Conservation (phyloP, 352 stramenopile genomes). For the Hyaloperonospora arabidopsidis region DNA sequence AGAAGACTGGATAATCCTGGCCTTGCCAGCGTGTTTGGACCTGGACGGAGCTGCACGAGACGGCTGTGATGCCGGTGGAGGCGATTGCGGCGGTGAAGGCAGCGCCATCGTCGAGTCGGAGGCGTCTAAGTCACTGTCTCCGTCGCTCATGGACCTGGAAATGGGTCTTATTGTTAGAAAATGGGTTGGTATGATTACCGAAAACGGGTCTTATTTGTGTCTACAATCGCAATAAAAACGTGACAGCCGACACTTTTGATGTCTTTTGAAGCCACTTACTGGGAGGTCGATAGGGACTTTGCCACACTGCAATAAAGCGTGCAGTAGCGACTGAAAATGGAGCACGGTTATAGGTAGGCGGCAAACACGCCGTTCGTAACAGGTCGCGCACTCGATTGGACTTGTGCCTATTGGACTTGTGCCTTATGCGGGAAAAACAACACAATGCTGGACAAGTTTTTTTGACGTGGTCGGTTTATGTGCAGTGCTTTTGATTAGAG, state of each 20-base stretch:
- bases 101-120: constrained; percentile 15
- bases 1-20: constrained; percentile 26
- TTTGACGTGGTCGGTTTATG: constrained; percentile 12
- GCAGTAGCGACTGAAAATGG: too few species aligned
- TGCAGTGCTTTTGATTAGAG: constrained; percentile 1
- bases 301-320: too few species aligned
- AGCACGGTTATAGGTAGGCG: too few species aligned
- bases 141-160: constrained; percentile 24
- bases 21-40: constrained; percentile 30
- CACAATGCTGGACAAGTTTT: constrained; percentile 6
- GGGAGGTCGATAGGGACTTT: too few species aligned
- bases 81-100: constrained; percentile 8
- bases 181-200: too few species aligned
- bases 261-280: not conserved
- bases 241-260: constrained; percentile 4
- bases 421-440: constrained; percentile 13
- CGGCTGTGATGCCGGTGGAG: constrained; percentile 2
- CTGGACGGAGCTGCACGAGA: constrained; percentile 11
- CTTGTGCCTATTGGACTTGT: constrained; percentile 28
- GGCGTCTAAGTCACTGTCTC: constrained; percentile 25
- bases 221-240: too few species aligned
- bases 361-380: not conserved
- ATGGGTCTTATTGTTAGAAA: constrained; percentile 4
- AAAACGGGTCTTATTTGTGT: too few species aligned
- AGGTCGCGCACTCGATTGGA: constrained; percentile 25